Conservation (phyloP, 805 yeast genomes). For the Lipomyces sp. region DNA sequence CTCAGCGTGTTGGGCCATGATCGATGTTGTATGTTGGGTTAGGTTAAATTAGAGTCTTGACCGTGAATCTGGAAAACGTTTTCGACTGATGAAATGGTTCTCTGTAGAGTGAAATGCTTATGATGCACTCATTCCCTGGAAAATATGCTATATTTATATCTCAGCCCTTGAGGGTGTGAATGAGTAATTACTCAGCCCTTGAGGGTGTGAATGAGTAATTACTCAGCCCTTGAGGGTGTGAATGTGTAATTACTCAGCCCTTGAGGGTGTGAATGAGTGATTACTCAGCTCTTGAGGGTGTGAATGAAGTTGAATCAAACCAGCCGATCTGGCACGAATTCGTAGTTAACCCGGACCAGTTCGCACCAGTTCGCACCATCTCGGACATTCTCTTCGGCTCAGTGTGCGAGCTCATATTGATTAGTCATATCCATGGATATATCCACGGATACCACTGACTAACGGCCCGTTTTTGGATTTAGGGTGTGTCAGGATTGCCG, state of each 20-base stretch:
- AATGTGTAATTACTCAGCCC: no score
- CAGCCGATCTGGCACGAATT: neutral
- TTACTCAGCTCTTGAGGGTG: neutral
- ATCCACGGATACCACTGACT: no score
- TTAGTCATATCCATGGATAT: no score
- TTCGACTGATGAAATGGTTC: neutral
- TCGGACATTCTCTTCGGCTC: no score
- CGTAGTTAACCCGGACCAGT: neutral
- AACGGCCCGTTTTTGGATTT: no score
- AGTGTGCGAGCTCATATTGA: no score
- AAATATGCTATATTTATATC: neutral
- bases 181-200: no score
- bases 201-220: no score
- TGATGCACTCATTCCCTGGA: neutral
- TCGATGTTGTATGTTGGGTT: neutral
- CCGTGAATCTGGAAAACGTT: neutral
- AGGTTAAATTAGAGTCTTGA: neutral
- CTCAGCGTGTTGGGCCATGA: neutral
- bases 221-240: neutral
- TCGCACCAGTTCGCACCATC: no score
- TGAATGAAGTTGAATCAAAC: neutral
- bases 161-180: neutral
- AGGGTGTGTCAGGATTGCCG: no score
- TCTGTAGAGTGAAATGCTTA: neutral
- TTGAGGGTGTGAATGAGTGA: no score